Conservation (phyloP, 1,139 yeast species). For the Suhomyces panamericanus region DNA sequence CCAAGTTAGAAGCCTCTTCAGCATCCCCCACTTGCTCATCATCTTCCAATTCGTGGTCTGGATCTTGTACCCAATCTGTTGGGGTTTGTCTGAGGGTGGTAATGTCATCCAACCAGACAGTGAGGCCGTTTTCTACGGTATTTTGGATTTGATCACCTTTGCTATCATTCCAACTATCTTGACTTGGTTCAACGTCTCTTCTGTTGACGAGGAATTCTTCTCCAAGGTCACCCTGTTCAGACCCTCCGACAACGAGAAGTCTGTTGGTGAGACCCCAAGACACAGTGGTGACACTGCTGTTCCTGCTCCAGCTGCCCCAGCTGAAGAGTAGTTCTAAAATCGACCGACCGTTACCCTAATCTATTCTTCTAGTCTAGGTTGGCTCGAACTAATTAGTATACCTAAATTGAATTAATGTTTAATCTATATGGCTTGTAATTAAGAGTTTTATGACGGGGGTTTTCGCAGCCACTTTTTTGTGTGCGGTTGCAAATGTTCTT, state of each 20-base stretch:
- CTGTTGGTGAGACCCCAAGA: constrained; percentile 24
- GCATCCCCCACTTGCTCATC: constrained; percentile 30
- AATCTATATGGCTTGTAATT: not conserved
- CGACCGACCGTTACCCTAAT: not conserved
- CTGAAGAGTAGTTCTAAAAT: not conserved
- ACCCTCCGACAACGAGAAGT: constrained; percentile 21
- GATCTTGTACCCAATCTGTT: constrained; percentile 54
- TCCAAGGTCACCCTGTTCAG: constrained; percentile 23
- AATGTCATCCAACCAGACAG: constrained; percentile 63
- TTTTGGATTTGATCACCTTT: constrained; percentile 53
- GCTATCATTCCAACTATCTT: constrained; percentile 42
- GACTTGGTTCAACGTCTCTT: constrained; percentile 31
- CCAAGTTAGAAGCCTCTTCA: constrained; percentile 1
- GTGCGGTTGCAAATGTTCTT: constrained; percentile 1
- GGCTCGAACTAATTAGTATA: not conserved
- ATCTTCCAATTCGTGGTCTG: constrained; percentile 36
- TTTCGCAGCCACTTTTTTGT: constrained; percentile 6
- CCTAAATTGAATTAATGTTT: constrained; percentile 3
- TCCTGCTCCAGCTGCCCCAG: constrained; percentile 25
- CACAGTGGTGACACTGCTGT: constrained; percentile 23
- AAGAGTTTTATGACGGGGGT: too few relatives aligned
- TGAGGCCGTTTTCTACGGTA: constrained; percentile 67
- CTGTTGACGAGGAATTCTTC: constrained; percentile 35
- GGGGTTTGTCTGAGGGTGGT: constrained; percentile 72
- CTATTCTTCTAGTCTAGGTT: not conserved